Conservation (phyloP, 192 early-diverging fungal genomes). For the Backusella luteola region DNA sequence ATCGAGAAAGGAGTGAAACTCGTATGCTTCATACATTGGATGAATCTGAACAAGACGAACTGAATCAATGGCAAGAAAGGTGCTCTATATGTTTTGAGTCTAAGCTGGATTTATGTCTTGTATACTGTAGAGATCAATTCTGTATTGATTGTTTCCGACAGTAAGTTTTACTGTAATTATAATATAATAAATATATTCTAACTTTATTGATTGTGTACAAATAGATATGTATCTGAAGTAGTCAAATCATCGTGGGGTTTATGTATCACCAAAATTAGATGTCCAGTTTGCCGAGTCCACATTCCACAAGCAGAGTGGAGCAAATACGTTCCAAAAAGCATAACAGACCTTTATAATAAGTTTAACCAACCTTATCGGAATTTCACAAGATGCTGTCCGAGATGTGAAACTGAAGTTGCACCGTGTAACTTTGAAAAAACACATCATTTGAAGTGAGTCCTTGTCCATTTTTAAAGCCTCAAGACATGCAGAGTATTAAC, state of each 20-base stretch:
- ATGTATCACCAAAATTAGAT: constrained; percentile 49
- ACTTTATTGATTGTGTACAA: background rate
- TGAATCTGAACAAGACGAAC: constrained; percentile 26
- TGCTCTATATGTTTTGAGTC: constrained; percentile 64
- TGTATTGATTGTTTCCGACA: constrained; percentile 48
- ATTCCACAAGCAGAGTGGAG: constrained; percentile 49
- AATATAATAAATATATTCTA: background rate
- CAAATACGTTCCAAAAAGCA: constrained; percentile 47
- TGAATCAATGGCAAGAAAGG: constrained; percentile 54
- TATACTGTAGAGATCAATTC: constrained; percentile 56
- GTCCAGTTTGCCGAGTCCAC: constrained; percentile 50
- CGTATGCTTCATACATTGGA: background rate
- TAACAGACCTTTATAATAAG: constrained; percentile 39
- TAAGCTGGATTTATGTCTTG: constrained; percentile 53
- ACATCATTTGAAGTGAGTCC: background rate
- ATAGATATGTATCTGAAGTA: constrained; percentile 52
- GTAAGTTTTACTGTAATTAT: background rate
- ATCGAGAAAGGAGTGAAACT: background rate
- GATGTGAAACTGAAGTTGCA: constrained; percentile 43
- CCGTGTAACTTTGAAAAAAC: constrained; percentile 26
- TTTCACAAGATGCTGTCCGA: constrained; percentile 44
- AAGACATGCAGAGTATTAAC: background rate
- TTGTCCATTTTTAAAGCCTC: background rate
- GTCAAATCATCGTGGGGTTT: constrained; percentile 58
- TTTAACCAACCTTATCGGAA: constrained; percentile 54